A percentile compares a stretch with the other conserved stretches of the same genome.
phyloP scores from a whole-genome alignment of 345 rosid species.

The Physaria fendleri region DNA sequence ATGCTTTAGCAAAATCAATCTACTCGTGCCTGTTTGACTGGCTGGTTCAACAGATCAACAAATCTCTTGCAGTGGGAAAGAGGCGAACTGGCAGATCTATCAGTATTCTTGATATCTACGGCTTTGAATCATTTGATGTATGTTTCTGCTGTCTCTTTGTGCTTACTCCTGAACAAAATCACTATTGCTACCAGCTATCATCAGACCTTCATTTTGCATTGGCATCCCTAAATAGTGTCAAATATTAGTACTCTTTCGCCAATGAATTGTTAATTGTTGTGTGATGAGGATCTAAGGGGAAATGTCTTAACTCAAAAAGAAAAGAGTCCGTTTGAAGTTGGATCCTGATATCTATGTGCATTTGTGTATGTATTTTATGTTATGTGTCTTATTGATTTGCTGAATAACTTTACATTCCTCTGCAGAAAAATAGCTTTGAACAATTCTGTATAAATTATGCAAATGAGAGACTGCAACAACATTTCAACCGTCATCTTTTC shows the following conservation, averaged over 20 bases:
- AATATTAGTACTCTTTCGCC: background rate
- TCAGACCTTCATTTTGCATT: background rate
- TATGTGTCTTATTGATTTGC: background rate
- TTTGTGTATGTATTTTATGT: background rate
- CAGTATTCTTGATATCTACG: conserved; percentile 98
- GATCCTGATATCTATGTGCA: background rate
- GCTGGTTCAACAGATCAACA: conserved; percentile 93
- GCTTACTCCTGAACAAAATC: background rate
- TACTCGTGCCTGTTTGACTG: conserved; percentile 92
- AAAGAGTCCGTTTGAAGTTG: background rate
- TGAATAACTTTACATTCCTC: conserved; percentile 11
- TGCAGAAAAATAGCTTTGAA: conserved; percentile 98
- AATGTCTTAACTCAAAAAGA: background rate
- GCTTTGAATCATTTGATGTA: conserved; percentile 98
- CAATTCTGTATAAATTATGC: conserved; percentile 99
- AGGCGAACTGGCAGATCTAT: conserved; percentile 92
- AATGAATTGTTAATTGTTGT: conserved; percentile 1
- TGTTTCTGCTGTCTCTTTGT: conserved; percentile 23
- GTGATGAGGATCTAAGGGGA: background rate
- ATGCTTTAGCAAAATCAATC: conserved; percentile 94
- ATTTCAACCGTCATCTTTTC: conserved; percentile 94
- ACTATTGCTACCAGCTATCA: conserved; percentile 3
- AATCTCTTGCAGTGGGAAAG: conserved; percentile 93
- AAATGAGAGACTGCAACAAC: conserved; percentile 98
- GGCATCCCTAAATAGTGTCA: background rate